phyloP scores from a whole-genome alignment of 2,329 filamentous ascomycete genomes.

The Fonsecaea monophora region DNA sequence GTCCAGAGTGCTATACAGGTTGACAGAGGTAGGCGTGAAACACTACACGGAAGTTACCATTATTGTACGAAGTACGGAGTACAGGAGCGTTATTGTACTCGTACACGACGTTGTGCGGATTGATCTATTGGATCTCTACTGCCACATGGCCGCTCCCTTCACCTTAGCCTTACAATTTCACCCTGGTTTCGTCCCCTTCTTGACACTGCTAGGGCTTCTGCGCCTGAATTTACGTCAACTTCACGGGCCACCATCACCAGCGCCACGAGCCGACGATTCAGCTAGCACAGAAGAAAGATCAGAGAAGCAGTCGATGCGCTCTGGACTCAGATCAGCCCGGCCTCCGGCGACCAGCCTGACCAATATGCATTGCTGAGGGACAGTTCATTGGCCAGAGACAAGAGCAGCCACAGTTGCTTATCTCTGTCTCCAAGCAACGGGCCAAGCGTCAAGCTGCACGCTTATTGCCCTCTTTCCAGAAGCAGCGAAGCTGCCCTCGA shows the following conservation, averaged over 20 bases:
- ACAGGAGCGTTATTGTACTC: neutral
- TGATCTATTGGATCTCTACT: neutral
- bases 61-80: neutral
- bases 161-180: neutral
- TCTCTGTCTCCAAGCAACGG: neutral
- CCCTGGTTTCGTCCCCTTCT: neutral
- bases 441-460: neutral
- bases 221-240: neutral
- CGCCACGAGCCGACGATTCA: neutral
- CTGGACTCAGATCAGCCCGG: neutral
- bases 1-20: neutral
- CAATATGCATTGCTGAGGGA: neutral
- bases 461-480: neutral
- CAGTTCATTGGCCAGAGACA: neutral
- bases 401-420: neutral
- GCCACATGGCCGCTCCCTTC: neutral
- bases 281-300: constrained; percentile 1
- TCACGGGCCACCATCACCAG: neutral
- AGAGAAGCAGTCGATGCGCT: neutral
- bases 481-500: neutral
- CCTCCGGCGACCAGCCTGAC: neutral
- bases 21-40: neutral
- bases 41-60: neutral
- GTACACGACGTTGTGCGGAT: neutral
- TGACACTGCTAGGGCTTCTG: neutral